Evolutionary conservation across 768 basidiomycete genomes (phyloP).

Genomic region (Serendipita sp.): DNA sequence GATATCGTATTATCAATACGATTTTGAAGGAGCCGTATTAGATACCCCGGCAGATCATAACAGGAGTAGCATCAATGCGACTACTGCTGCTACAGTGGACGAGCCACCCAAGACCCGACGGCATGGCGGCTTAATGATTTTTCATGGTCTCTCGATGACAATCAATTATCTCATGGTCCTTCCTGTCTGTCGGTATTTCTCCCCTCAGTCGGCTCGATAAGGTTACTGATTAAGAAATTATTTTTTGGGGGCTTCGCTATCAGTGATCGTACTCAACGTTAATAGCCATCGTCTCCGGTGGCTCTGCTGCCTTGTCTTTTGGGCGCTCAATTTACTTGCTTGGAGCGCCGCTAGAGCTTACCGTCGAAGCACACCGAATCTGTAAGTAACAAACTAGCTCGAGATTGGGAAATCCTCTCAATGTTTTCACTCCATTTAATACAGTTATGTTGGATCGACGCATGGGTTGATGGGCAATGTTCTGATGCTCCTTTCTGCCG

Average conservation of each 20-base stretch:
- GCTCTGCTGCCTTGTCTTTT: constrained; percentile 18
- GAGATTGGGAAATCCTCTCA: background rate
- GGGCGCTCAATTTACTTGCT: background rate
- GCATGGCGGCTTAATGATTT: constrained; percentile 38
- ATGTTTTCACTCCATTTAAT: too few relatives aligned
- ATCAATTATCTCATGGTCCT: constrained; percentile 71
- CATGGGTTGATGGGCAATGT: constrained; percentile 53
- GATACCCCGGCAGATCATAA: constrained; percentile 16
- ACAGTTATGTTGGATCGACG: constrained; percentile 27
- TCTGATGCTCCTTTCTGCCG: constrained; percentile 29
- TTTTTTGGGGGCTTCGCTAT: constrained; percentile 25
- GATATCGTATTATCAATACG: constrained; percentile 69
- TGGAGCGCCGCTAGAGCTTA: background rate
- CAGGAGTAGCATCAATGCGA: constrained; percentile 15
- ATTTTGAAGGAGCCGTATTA: constrained; percentile 26
- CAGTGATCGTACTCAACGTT: constrained; percentile 43
- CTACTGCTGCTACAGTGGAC: constrained; percentile 30
- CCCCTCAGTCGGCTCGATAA: background rate
- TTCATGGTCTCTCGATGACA: constrained; percentile 59
- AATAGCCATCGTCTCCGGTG: constrained; percentile 42
- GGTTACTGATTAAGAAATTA: too few relatives aligned
- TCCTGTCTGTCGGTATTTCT: constrained; percentile 47
- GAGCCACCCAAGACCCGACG: constrained; percentile 20
- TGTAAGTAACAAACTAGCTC: background rate
- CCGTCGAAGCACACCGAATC: constrained; percentile 45